Conservation (phyloP, 805 yeast species). For the Ogataea neopini region DNA sequence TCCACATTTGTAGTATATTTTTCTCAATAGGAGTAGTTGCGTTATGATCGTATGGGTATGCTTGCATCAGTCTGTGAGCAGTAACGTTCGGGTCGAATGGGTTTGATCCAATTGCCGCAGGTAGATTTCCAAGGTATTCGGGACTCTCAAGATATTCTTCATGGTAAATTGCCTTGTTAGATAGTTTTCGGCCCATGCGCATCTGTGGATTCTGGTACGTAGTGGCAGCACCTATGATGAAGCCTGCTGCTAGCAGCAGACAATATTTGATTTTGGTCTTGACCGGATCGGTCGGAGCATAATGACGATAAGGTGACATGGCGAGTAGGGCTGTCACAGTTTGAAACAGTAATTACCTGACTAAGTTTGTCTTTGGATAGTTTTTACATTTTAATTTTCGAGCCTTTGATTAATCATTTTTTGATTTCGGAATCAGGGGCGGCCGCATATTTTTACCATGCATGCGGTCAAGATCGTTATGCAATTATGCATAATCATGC, state of each 20-base stretch:
- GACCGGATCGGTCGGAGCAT: not conserved
- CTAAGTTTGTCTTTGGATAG: no score
- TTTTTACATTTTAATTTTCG: no score
- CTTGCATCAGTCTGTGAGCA: constrained; percentile 10
- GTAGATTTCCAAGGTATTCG: constrained; percentile 10
- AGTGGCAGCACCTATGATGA: constrained; percentile 8
- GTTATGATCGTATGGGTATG: constrained; percentile 10
- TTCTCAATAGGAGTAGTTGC: constrained; percentile 17
- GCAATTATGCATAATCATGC: not conserved
- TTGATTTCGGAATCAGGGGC: not conserved
- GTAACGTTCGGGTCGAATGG: constrained; percentile 18
- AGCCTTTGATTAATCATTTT: not conserved
- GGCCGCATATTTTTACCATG: not conserved
- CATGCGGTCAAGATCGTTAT: not conserved
- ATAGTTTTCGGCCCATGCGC: constrained; percentile 4
- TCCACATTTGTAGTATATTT: constrained; percentile 27
- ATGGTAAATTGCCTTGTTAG: constrained; percentile 6
- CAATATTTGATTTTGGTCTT: constrained; percentile 3
- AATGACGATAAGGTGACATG: not conserved
- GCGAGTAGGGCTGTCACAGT: no score
- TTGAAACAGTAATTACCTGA: no score
- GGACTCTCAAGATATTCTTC: constrained; percentile 11
- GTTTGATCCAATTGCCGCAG: constrained; percentile 14
- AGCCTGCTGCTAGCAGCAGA: constrained; percentile 7
- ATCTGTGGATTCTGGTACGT: constrained; percentile 3